Evolutionary conservation across 306 rosid species (phyloP), one percentile per base, ranked within the genome.

Genomic region (Argentina anserina): DNA sequence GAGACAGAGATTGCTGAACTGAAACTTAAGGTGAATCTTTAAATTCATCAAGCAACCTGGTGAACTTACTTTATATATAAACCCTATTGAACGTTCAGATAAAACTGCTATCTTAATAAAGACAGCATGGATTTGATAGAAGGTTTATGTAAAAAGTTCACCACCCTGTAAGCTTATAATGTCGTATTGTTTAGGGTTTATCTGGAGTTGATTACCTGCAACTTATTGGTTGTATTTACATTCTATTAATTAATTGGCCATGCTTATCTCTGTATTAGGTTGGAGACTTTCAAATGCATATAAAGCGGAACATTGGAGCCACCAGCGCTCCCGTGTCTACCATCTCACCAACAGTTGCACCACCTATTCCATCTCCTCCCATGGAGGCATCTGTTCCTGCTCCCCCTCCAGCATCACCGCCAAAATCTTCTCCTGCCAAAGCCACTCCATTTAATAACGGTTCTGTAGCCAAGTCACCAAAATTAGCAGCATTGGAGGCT

Each of bases 1-100:
- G 99, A 95, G 84, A 91, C 97, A 75, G 88, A 95, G 69, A 75
- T 95, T 56, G 97, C 99, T 80, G 99, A 95, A 84, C 96, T 95
- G 79, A 90, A 95, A 86, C 80, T 95, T 75, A 95, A 95, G 97
- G 99, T 91, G 79, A 84, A 58, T 21, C 80, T 87, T 85, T 52
- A 53, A 36, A 69, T 78, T 79, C 77, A 23, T 52, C 61, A 75
- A 69, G 39, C 21, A 25, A 21, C 58, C 6, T 34, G 50, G 36
- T 61, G 31, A 37, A 65, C 67, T 39, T 65, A 55, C 0, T 45
- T 21, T 37, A 25, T 20, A 12, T 17, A 6, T 50, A 39, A 26
- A 41, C 36, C 42, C 72, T n/a, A 17, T 43, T 73, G 53, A 50
- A n/a, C 6, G 47, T 43, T 65, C 62, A 79, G 72, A 40, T 61